phyloP scores from a whole-genome alignment of 768 basidiomycete genomes.

The Collybia nuda region DNA sequence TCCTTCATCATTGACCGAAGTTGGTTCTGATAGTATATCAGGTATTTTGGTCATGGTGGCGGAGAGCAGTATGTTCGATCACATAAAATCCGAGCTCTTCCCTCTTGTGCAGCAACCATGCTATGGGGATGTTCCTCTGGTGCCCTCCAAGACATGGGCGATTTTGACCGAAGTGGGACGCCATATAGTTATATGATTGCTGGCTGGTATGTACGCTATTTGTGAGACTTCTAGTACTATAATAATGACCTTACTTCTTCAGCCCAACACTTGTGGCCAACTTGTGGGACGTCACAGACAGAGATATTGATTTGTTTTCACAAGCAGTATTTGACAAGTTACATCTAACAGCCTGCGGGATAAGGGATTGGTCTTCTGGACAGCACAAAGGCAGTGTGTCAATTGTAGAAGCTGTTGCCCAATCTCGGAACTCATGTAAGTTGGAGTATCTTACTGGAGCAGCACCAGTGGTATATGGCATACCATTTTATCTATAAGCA shows the following conservation, averaged over 20 bases:
- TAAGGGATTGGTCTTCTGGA: slow-evolving; percentile 16
- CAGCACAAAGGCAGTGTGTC: slow-evolving; percentile 30
- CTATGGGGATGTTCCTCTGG: slow-evolving; percentile 99
- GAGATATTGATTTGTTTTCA: slow-evolving; percentile 93
- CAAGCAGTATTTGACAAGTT: slow-evolving; percentile 79
- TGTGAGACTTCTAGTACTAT: not conserved
- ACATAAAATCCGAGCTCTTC: slow-evolving; percentile 78
- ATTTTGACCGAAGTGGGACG: slow-evolving; percentile 90
- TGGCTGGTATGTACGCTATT: slow-evolving; percentile 73
- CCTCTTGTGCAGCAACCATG: slow-evolving; percentile 91
- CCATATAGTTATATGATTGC: slow-evolving; percentile 96
- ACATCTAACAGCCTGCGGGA: slow-evolving; percentile 40
- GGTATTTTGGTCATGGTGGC: slow-evolving; percentile 97
- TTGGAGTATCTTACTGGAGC: slow-evolving; percentile 93
- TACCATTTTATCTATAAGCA: slow-evolving; percentile 76
- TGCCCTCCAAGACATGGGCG: slow-evolving; percentile 83
- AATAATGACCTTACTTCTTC: slow-evolving; percentile 1
- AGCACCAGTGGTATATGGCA: slow-evolving; percentile 92
- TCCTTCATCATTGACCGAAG: not conserved
- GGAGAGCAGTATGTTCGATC: slow-evolving; percentile 93
- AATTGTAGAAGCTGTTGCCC: slow-evolving; percentile 74
- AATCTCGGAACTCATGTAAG: slow-evolving; percentile 80
- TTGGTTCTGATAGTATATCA: slow-evolving; percentile 27
- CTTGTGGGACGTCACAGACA: slow-evolving; percentile 98
- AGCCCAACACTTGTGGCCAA: slow-evolving; percentile 94